Evolutionary conservation across 2,329 filamentous ascomycete genomes (phyloP).

Genomic region (Aspergillus pseudonomiae): DNA sequence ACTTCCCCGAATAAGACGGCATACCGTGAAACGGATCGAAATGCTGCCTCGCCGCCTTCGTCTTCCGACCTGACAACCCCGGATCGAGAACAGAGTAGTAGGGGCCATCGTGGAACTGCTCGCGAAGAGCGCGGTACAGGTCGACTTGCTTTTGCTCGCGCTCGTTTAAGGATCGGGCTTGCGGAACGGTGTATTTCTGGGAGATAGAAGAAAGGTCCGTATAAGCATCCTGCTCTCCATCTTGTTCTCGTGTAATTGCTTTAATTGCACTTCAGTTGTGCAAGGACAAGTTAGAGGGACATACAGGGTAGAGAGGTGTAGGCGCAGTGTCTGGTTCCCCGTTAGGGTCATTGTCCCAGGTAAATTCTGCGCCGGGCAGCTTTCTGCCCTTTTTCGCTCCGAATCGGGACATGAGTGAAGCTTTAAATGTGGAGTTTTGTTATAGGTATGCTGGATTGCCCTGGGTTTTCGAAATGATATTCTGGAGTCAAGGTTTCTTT

Average conservation of each 20-base stretch:
- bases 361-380: slow-evolving; percentile 46
- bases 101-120: slow-evolving; percentile 61
- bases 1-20: slow-evolving; percentile 62
- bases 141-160: slow-evolving; percentile 54
- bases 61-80: slow-evolving; percentile 28
- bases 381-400: slow-evolving; percentile 42
- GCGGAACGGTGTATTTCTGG: slow-evolving; percentile 43
- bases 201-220: not conserved
- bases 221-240: not conserved
- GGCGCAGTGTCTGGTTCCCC: slow-evolving; percentile 49
- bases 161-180: slow-evolving; percentile 33
- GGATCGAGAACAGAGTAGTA: slow-evolving; percentile 59
- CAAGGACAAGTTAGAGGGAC: slow-evolving; percentile 15
- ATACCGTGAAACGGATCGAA: slow-evolving; percentile 66
- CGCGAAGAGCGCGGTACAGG: slow-evolving; percentile 55
- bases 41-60: slow-evolving; percentile 46
- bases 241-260: not conserved
- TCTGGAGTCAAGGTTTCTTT: not conserved
- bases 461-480: not conserved
- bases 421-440: not conserved
- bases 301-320: slow-evolving; percentile 52
- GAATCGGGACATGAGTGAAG: slow-evolving; percentile 42
- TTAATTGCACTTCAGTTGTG: not conserved
- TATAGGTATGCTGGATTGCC: not conserved
- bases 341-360: slow-evolving; percentile 43